Percentiles rank a stretch among this genome's conserved stretches.
Evolutionary conservation across 2,329 filamentous ascomycete genomes (phyloP).

Genomic region (Paraconiothyrium sp.): DNA sequence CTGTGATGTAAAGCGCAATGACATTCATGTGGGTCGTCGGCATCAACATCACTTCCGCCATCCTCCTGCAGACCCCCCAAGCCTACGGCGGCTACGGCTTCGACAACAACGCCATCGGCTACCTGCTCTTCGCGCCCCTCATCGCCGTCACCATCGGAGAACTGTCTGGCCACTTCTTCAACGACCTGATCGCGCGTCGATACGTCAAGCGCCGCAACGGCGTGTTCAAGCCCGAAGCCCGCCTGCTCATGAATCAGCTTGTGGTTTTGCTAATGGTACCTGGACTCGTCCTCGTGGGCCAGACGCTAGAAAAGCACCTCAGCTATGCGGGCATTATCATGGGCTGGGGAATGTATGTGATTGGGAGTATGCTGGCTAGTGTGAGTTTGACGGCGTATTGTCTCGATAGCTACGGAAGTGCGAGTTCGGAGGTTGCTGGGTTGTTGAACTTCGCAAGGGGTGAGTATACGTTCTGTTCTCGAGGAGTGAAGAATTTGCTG

Average conservation of each 20-base stretch:
- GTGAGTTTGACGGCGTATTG: constrained; percentile 48
- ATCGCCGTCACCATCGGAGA: constrained; percentile 46
- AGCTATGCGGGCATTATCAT: constrained; percentile 45
- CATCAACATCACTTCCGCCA: constrained; percentile 39
- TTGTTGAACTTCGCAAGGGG: constrained; percentile 47
- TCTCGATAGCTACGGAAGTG: constrained; percentile 45
- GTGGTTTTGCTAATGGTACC: constrained; percentile 42
- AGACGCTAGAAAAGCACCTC: constrained; percentile 45
- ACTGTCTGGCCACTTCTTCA: constrained; percentile 50
- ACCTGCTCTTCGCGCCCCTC: constrained; percentile 48
- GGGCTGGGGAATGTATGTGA: constrained; percentile 49
- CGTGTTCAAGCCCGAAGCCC: constrained; percentile 42
- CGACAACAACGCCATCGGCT: constrained; percentile 33
- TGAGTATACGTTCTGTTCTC: constrained; percentile 14
- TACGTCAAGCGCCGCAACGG: constrained; percentile 45
- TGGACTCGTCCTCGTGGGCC: constrained; percentile 45
- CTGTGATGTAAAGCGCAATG: constrained; percentile 26
- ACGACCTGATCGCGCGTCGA: constrained; percentile 45
- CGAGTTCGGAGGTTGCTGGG: constrained; percentile 44
- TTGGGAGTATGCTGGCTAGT: constrained; percentile 44
- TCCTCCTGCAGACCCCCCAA: constrained; percentile 32
- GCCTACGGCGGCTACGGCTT: constrained; percentile 34
- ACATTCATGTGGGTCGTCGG: constrained; percentile 39
- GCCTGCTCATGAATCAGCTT: constrained; percentile 46
- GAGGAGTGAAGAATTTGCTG: not conserved